Evolutionary conservation across 116 monocot species (phyloP), one percentile per base, ranked within the genome.

Genomic region (Zostera marina): DNA sequence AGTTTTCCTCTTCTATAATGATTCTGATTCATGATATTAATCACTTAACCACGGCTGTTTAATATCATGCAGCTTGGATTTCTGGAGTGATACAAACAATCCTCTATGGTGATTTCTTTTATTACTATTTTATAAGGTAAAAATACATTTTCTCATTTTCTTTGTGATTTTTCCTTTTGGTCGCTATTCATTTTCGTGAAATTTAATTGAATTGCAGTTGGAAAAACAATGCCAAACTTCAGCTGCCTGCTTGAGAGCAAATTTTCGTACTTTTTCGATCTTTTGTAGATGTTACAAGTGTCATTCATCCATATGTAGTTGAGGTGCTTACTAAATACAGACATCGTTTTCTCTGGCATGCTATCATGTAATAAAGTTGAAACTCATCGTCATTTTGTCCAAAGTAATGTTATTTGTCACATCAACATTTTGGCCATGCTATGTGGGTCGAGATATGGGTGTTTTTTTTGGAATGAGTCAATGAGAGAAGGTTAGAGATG

Each of bases 81-180:
- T 60, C 79, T 41, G 79, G 79, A 16, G 48, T 72, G 0, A 64
- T 80, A 42, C 79, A 80, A 58, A 75, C 79, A 26, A 19, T 72
- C 11, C 71, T 80, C 10, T 75, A 80, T 54, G 74, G 68, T 5
- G 79, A 80, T 41, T 80, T 80, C 59, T 80, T 80, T 51, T 80
- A 80, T 53, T 80, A 80, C 40, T 80, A 80, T 44, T 61, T 80
- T 11, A 58, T 68, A 1, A 80, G 79, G 79, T 75, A 69, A 32
- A 32, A 32, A 32, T 32, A 3, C 32, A 47, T 22, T 11, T 45
- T 45, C 3, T 32, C 9, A 17, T 53, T 12, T 32, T 66, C 17
- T 57, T 9, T 41, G 39, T 0, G 41, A 1, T 4, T 13, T 26
- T 48, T 8, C 47, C 21, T 62, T 6, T 57, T 46, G 22, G 22